Percentiles rank a stretch among this genome's conserved stretches.
These are phyloP conservation scores for Chrysanthemum seticuspe DNA, from an alignment of 129 eudicot genomes.

Conservation along the genomic window DNA sequence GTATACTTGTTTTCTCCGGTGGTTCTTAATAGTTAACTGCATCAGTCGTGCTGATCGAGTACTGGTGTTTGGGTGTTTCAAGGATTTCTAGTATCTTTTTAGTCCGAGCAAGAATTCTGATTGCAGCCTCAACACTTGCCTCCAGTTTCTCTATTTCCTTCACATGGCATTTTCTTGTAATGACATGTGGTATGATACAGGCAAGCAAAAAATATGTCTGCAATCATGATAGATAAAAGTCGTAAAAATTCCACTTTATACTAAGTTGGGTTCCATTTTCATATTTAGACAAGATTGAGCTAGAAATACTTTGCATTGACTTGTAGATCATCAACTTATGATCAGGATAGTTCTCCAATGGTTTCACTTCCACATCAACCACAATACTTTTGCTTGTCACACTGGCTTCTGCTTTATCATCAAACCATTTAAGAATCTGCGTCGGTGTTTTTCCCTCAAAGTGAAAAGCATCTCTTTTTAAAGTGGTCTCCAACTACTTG, in stretches of 20 bases:
- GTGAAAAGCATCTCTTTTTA: neutral
- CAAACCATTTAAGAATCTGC: neutral
- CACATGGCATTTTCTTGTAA: neutral
- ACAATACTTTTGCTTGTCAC: too few relatives aligned
- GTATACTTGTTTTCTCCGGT: too few relatives aligned
- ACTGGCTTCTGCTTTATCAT: neutral
- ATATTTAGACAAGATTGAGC: too few relatives aligned
- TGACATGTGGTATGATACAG: neutral
- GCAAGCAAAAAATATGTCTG: too few relatives aligned
- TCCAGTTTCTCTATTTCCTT: neutral
- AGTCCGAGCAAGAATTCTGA: neutral
- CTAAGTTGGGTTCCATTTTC: too few relatives aligned
- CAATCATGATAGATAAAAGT: too few relatives aligned
- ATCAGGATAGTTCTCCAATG: too few relatives aligned
- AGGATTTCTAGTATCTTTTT: too few relatives aligned
- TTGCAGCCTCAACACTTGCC: neutral
- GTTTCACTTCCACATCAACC: too few relatives aligned
- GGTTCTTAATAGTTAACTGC: too few relatives aligned
- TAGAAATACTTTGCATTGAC: too few relatives aligned
- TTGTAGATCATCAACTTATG: neutral
- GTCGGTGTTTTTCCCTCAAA: neutral
- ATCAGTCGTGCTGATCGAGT: neutral
- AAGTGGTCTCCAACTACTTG: neutral
- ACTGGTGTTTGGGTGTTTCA: neutral
- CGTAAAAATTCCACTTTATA: too few relatives aligned